A percentile compares a stretch with the other conserved stretches of the same genome.
These are phyloP conservation scores for Camelina laxa DNA, from an alignment of 345 rosid genomes.

Conservation along the genomic window DNA sequence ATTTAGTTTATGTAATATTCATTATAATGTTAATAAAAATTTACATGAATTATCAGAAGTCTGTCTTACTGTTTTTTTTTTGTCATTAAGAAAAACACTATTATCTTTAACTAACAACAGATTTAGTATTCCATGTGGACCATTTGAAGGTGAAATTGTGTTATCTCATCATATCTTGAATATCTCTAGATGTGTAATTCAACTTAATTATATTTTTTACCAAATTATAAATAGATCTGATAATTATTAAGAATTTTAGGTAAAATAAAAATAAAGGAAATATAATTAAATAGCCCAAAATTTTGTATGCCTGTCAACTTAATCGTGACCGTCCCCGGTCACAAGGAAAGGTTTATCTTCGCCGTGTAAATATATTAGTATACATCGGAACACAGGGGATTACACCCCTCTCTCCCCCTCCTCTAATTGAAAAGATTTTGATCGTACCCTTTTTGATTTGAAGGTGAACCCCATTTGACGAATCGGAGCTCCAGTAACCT, in stretches of 20 bases:
- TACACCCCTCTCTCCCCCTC: no score
- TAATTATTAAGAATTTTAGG: background rate
- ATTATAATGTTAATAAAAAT: background rate
- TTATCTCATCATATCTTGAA: no score
- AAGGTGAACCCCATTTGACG: constrained; percentile 8
- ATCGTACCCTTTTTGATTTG: constrained; percentile 12
- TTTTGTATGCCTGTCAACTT: background rate
- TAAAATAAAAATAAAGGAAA: background rate
- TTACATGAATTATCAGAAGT: background rate
- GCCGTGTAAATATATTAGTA: background rate
- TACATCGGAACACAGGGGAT: constrained; percentile 25
- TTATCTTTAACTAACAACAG: background rate
- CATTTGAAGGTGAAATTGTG: no score
- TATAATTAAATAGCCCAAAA: background rate
- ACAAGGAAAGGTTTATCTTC: background rate
- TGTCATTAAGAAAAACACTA: background rate
- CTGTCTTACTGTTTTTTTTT: no score
- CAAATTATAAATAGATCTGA: background rate
- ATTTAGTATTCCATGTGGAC: background rate
- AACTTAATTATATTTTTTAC: background rate
- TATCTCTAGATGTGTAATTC: background rate
- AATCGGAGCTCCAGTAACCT: background rate
- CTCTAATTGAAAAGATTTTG: constrained; percentile 2
- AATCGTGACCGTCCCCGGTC: constrained; percentile 30
- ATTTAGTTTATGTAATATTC: background rate